Evolutionary conservation across 192 early-diverging fungal species (phyloP).

Genomic region (Backusella luteola): DNA sequence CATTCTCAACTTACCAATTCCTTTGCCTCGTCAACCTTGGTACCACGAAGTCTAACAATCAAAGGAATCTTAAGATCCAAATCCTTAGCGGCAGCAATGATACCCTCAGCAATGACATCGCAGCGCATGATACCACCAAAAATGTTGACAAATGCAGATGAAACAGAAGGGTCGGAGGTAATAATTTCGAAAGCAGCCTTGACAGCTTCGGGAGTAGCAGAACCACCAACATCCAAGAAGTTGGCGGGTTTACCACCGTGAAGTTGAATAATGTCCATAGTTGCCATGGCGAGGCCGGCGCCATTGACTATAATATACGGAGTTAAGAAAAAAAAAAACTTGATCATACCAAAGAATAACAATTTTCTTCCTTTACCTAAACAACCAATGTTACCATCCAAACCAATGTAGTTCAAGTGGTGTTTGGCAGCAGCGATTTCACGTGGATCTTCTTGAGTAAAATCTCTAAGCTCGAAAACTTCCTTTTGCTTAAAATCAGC

Average conservation of each 20-base stretch:
- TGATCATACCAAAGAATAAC: too few species aligned
- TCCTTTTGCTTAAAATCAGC: conserved; percentile 96
- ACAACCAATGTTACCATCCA: conserved; percentile 98
- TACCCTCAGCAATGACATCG: conserved; percentile 97
- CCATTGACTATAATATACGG: conserved; percentile 72
- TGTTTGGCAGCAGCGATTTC: conserved; percentile 96
- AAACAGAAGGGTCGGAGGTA: conserved; percentile 92
- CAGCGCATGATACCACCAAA: conserved; percentile 99
- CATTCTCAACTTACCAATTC: conserved; percentile 25
- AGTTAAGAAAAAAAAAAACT: not conserved
- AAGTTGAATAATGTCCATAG: conserved; percentile 99
- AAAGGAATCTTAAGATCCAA: conserved; percentile 93
- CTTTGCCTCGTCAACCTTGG: conserved; percentile 46
- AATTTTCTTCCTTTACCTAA: conserved; percentile 54
- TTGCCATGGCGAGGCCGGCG: conserved; percentile 98
- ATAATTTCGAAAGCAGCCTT: conserved; percentile 99
- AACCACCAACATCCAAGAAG: conserved; percentile 99
- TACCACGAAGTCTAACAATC: conserved; percentile 94
- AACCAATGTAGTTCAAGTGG: conserved; percentile 99
- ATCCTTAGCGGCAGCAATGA: conserved; percentile 92
- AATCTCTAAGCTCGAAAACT: conserved; percentile 85
- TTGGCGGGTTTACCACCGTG: conserved; percentile 98
- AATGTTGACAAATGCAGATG: conserved; percentile 98
- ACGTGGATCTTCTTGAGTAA: conserved; percentile 94
- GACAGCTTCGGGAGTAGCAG: conserved; percentile 92